Percentiles rank a stretch among this genome's conserved stretches.
Conservation (phyloP, 352 stramenopile species). For the Peronospora tabacina region DNA sequence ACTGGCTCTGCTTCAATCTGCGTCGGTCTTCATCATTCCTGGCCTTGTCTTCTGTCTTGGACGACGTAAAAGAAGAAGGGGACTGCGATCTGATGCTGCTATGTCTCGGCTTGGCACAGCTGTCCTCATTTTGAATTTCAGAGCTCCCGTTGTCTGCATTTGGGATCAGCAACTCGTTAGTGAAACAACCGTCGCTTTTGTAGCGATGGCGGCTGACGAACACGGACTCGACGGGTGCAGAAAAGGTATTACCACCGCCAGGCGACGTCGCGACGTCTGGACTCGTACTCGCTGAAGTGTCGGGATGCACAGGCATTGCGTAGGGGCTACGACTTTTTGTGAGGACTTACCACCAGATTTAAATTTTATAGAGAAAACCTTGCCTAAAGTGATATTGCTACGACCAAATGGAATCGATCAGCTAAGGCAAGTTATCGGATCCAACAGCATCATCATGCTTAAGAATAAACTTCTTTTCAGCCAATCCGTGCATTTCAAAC, state of each 20-base stretch:
- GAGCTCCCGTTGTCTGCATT: slow-evolving; percentile 16
- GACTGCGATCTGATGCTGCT: slow-evolving; percentile 12
- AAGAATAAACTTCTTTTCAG: neutral
- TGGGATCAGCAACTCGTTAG: slow-evolving; percentile 8
- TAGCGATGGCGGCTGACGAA: slow-evolving; percentile 25
- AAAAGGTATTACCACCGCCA: slow-evolving; percentile 27
- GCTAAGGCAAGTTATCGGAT: too few relatives aligned
- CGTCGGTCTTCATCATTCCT: neutral
- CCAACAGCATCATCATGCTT: too few relatives aligned
- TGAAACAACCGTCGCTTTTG: slow-evolving; percentile 12
- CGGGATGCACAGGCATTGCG: neutral
- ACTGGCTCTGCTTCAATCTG: slow-evolving; percentile 1
- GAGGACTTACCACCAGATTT: neutral
- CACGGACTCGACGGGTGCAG: slow-evolving; percentile 29
- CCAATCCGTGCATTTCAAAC: neutral
- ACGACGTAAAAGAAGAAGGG: slow-evolving; percentile 2
- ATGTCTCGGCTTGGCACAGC: slow-evolving; percentile 10
- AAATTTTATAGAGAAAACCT: too few relatives aligned
- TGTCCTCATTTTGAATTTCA: slow-evolving; percentile 28
- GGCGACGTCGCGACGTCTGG: slow-evolving; percentile 5
- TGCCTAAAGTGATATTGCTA: too few relatives aligned
- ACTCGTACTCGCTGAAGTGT: slow-evolving; percentile 5
- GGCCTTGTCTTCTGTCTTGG: slow-evolving; percentile 2
- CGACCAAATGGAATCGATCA: too few relatives aligned
- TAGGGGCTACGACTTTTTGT: too few relatives aligned